Base-by-base conservation (phyloP, 139 green algal genomes). In the Picochlorum sp. region DNA sequence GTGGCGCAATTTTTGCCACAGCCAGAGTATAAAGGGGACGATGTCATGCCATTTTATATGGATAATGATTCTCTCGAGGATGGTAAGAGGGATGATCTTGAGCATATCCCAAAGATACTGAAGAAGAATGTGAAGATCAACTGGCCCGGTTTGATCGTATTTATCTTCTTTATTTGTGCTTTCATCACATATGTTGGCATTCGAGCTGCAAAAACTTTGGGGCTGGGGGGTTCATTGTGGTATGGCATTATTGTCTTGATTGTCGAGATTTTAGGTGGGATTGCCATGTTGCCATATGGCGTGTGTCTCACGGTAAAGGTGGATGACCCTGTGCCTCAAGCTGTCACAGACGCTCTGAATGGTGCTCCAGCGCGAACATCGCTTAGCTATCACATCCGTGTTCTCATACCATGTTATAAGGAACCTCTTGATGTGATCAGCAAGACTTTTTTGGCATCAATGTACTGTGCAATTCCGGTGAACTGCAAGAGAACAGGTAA, bases 321-420 rank as follows among this genome's bases (percentile, higher is more conserved):
- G 8, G 18, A 12, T 28, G 25, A 59, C n/a, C 63, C 37, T 32
- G 53, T 55, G 7, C 37, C 37, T 14, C 12, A 32, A 22, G 25
- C 53, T 51, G 22, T 29, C 28, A 33, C 29, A 28, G 29, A 28
- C 31, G 64, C 50, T 30, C 52, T 63, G 35, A 33, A 63, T 54
- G 5, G 5, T 12, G 7, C 35, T 35, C 70, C 52, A 37, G 64
- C 40, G 24, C 7, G 16, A 33, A 75, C 73, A 29, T 24, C 36
- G 33, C 59, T 78, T 50, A 55, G 50, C 3, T 83, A 83, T 62
- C 68, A 82, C 59, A 55, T 83, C 33, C 65, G 76, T 14, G 73
- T 83, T 53, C 35, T 78, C 10, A 58, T 83, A n/a, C 73, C 73
- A 44, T 79, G 69, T 61, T 83, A 83, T 65, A 79, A 79, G 62